phyloP scores from a whole-genome alignment of 2,329 filamentous ascomycete genomes.

The Fusarium avenaceum region DNA sequence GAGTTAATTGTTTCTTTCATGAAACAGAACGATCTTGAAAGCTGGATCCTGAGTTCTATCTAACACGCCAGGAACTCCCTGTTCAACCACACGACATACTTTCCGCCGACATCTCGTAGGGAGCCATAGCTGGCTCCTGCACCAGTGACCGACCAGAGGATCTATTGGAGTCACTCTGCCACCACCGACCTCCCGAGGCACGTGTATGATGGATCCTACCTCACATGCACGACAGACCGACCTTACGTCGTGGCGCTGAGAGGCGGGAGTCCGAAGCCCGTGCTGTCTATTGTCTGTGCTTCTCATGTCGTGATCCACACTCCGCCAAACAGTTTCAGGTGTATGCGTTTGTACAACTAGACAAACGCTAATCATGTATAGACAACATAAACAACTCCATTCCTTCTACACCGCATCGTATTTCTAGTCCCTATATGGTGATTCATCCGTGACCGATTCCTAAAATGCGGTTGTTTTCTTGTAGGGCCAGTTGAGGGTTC shows the following conservation, averaged over 20 bases:
- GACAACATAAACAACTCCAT: conserved; percentile 31
- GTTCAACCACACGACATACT: conserved; percentile 3
- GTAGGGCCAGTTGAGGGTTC: neutral
- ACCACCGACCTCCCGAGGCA: conserved; percentile 27
- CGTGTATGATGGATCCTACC: conserved; percentile 20
- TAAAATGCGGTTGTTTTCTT: conserved; percentile 7
- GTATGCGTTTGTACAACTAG: conserved; percentile 26
- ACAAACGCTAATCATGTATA: conserved; percentile 10
- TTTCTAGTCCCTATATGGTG: conserved; percentile 20
- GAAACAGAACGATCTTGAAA: neutral
- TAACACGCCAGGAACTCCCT: conserved; percentile 32
- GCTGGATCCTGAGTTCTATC: conserved; percentile 9
- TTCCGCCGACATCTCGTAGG: conserved; percentile 11
- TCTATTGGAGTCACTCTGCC: conserved; percentile 35
- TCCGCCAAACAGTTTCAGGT: conserved; percentile 42
- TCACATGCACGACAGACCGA: conserved; percentile 17
- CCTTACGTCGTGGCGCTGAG: conserved; percentile 29
- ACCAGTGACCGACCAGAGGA: conserved; percentile 5
- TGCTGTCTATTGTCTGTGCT: conserved; percentile 38
- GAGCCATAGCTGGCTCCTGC: conserved; percentile 32
- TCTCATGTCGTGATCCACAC: conserved; percentile 33
- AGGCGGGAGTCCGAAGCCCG: conserved; percentile 37
- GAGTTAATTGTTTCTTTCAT: neutral
- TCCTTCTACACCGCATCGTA: conserved; percentile 18
- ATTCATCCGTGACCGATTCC: conserved; percentile 13